Conservation (phyloP, 2,329 filamentous ascomycete genomes). For the Colletotrichum ledebouriae region DNA sequence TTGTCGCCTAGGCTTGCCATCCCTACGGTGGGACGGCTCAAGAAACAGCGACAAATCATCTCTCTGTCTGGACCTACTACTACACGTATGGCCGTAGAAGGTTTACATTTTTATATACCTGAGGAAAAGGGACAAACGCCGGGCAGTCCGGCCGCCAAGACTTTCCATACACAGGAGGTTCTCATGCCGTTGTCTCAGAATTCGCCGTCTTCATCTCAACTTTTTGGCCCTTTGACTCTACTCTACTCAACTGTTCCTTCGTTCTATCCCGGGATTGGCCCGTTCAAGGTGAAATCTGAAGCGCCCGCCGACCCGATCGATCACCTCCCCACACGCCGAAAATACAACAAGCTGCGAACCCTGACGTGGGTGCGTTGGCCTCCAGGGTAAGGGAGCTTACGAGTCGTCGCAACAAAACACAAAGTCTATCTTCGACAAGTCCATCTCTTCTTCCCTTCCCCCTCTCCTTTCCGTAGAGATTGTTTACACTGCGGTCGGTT, state of each 20-base stretch:
- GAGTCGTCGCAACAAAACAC: slow-evolving; percentile 29
- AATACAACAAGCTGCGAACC: slow-evolving; percentile 2
- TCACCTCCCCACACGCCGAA: slow-evolving; percentile 1
- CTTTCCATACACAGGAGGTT: slow-evolving; percentile 4
- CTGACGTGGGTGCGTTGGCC: slow-evolving; percentile 9
- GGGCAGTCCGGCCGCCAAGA: slow-evolving; percentile 24
- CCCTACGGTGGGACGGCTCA: slow-evolving; percentile 1
- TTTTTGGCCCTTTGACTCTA: neutral
- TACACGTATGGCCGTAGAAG: neutral
- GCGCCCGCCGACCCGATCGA: neutral
- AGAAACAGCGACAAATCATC: neutral
- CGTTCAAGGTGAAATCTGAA: neutral
- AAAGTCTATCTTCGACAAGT: slow-evolving; percentile 31
- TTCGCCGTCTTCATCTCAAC: slow-evolving; percentile 16
- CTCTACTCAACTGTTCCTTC: neutral
- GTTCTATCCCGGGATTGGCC: neutral
- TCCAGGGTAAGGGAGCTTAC: slow-evolving; percentile 18
- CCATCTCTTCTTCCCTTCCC: neutral
- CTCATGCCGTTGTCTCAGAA: slow-evolving; percentile 28
- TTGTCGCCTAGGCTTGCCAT: slow-evolving; percentile 11
- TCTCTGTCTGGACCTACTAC: neutral
- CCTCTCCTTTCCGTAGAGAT: neutral
- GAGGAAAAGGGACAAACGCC: neutral
- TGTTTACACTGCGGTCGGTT: neutral
- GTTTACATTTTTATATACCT: neutral